Percentiles rank a stretch among this genome's conserved stretches.
These are phyloP conservation scores for Schizophyllum commune DNA, from an alignment of 1,284 basidiomycete genomes.

Conservation along the genomic window DNA sequence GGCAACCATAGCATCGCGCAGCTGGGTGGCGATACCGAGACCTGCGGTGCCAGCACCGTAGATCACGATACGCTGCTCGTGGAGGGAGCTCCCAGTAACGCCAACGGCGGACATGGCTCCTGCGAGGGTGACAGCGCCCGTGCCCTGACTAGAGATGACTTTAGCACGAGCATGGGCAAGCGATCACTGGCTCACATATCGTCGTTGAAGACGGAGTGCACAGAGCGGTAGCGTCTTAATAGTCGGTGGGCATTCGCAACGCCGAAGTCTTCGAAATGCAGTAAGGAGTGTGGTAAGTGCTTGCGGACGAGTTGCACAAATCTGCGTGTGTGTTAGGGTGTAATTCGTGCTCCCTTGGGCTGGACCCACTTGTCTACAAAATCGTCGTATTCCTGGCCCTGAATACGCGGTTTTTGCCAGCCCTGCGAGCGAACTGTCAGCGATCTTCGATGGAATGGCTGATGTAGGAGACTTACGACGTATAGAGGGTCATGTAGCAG, in stretches of 20 bases:
- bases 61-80: slow-evolving; percentile 71
- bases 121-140: slow-evolving; percentile 78
- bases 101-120: slow-evolving; percentile 70
- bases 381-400: slow-evolving; percentile 57
- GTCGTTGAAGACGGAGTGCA: slow-evolving; percentile 75
- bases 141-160: slow-evolving; percentile 58
- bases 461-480: slow-evolving; percentile 38
- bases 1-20: slow-evolving; percentile 70
- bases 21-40: slow-evolving; percentile 65
- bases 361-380: slow-evolving; percentile 59
- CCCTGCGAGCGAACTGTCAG: slow-evolving; percentile 33
- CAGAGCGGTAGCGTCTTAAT: slow-evolving; percentile 58
- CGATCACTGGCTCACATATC: slow-evolving; percentile 45
- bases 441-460: not conserved
- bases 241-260: slow-evolving; percentile 69
- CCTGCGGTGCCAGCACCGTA: slow-evolving; percentile 82
- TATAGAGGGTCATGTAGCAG: slow-evolving; percentile 60
- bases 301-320: slow-evolving; percentile 46
- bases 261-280: slow-evolving; percentile 78
- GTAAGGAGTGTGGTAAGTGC: slow-evolving; percentile 37
- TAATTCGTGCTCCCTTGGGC: not conserved
- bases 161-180: not conserved
- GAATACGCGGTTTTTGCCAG: slow-evolving; percentile 54
- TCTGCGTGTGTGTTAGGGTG: slow-evolving; percentile 16
- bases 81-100: slow-evolving; percentile 60